Evolutionary conservation across 441 rosid genomes (phyloP).

Genomic region (Eutrema salsugineum): DNA sequence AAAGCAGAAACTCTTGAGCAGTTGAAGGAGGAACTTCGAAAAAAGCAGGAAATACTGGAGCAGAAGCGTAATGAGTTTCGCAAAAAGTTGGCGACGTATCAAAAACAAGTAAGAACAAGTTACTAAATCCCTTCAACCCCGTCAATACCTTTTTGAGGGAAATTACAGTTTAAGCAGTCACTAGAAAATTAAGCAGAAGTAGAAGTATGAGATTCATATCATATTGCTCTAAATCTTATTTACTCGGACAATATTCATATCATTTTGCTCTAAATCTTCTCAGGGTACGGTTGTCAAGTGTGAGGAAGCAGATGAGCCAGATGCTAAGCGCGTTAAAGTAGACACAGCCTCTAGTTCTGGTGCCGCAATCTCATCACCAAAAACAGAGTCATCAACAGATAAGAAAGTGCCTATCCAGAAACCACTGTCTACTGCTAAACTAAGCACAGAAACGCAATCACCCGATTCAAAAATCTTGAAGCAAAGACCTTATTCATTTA

Average conservation of each 20-base stretch:
- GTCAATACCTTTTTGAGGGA: background rate
- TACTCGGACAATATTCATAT: background rate
- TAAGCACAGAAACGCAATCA: conserved; percentile 28
- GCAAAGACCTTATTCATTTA: conserved; percentile 38
- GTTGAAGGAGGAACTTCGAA: conserved; percentile 84
- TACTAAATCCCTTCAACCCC: background rate
- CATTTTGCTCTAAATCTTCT: conserved; percentile 28
- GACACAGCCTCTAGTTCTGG: conserved; percentile 47
- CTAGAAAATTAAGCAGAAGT: conserved; percentile 5
- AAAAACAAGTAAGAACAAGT: conserved; percentile 64
- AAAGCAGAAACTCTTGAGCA: conserved; percentile 73
- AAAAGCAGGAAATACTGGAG: conserved; percentile 90
- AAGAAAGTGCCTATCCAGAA: conserved; percentile 47
- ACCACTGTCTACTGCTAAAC: conserved; percentile 38
- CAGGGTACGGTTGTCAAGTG: conserved; percentile 76
- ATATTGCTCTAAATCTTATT: conserved; percentile 14
- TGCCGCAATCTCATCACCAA: conserved; percentile 35
- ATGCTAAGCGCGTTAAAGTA: conserved; percentile 62
- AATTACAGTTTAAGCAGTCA: background rate
- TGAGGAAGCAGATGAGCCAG: conserved; percentile 59
- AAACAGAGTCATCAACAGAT: conserved; percentile 36
- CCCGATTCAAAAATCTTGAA: conserved; percentile 47
- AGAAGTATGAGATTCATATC: background rate
- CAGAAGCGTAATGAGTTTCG: conserved; percentile 83
- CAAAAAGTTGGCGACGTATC: conserved; percentile 62